Evolutionary conservation across 129 eudicot species (phyloP).

Genomic region (Lactuca sativa): DNA sequence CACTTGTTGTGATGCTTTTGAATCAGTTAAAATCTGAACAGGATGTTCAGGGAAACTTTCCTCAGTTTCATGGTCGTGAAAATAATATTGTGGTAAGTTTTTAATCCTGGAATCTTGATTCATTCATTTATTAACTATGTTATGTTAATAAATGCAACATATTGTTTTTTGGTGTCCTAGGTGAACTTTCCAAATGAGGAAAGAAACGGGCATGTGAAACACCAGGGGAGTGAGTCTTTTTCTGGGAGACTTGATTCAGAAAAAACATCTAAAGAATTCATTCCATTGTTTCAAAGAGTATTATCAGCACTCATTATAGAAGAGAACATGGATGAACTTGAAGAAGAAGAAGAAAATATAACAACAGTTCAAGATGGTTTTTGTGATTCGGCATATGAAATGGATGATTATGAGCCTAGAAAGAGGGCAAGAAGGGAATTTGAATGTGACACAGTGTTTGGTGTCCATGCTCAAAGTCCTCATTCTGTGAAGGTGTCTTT

Average conservation of each 20-base stretch:
- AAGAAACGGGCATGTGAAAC: conserved; percentile 41
- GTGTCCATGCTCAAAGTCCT: conserved; percentile 35
- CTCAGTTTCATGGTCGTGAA: conserved; percentile 36
- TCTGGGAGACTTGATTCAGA: conserved; percentile 49
- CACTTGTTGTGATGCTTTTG: conserved; percentile 22
- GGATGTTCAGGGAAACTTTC: conserved; percentile 40
- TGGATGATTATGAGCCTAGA: conserved; percentile 42
- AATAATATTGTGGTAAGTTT: conserved; percentile 43
- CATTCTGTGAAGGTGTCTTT: conserved; percentile 43
- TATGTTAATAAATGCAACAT: not conserved
- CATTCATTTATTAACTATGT: too few relatives aligned
- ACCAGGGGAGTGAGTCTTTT: conserved; percentile 46
- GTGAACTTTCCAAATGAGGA: conserved; percentile 44
- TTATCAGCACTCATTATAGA: conserved; percentile 83
- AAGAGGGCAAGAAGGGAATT: conserved; percentile 41
- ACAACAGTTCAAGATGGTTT: conserved; percentile 28
- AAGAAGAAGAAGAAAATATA: conserved; percentile 36
- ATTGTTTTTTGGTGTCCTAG: conserved; percentile 32
- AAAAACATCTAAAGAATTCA: conserved; percentile 35
- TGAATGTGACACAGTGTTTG: conserved; percentile 43
- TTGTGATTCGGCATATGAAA: conserved; percentile 39
- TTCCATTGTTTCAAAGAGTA: conserved; percentile 80
- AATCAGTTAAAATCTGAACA: conserved; percentile 69
- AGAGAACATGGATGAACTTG: conserved; percentile 70
- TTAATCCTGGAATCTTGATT: conserved; percentile 21